phyloP scores from a whole-genome alignment of 352 stramenopile species.

The Phytophthora cajani region DNA sequence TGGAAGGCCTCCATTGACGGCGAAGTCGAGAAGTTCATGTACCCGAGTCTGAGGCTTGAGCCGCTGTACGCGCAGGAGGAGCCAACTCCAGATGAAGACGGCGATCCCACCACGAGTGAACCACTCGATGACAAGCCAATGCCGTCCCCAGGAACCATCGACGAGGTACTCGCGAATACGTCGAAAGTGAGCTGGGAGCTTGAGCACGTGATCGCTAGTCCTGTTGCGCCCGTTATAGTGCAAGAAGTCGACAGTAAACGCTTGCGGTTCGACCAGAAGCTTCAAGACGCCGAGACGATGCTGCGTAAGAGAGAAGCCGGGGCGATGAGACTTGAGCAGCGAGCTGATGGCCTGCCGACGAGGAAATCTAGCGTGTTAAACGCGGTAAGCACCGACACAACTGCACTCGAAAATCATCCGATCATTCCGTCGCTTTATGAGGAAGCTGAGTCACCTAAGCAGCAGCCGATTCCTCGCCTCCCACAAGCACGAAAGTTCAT shows the following conservation, averaged over 20 bases:
- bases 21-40: conserved; percentile 80
- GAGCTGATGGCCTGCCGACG: background rate
- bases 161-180: conserved; percentile 37
- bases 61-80: conserved; percentile 39
- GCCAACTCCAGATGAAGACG: background rate
- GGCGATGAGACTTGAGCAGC: conserved; percentile 11
- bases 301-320: conserved; percentile 52
- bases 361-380: conserved; percentile 7
- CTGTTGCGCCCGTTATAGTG: conserved; percentile 23
- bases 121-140: conserved; percentile 9
- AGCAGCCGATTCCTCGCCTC: conserved; percentile 58
- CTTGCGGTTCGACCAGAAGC: conserved; percentile 59
- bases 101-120: background rate
- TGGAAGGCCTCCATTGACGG: conserved; percentile 70
- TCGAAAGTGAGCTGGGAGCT: conserved; percentile 66
- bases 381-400: background rate
- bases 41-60: conserved; percentile 69
- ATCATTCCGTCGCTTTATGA: conserved; percentile 31
- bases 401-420: background rate
- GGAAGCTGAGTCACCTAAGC: conserved; percentile 34
- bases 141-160: conserved; percentile 46
- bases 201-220: conserved; percentile 46
- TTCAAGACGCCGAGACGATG: conserved; percentile 63
- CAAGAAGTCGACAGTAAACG: conserved; percentile 39
- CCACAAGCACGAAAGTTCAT: conserved; percentile 72